Evolutionary conservation across 106 monocot species (phyloP).

Genomic region (Xerophyta viscosa): DNA sequence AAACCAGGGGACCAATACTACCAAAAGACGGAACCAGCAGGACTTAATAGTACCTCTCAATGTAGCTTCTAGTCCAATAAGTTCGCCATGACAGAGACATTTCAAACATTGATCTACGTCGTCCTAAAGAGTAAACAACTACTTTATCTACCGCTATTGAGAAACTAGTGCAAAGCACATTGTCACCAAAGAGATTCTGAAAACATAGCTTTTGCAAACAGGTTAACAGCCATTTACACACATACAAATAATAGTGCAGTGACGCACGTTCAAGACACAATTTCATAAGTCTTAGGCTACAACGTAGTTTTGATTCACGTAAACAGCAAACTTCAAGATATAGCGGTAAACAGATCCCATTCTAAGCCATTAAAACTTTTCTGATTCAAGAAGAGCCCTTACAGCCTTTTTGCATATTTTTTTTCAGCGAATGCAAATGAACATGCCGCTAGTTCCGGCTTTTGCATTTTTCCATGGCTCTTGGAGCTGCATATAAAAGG

Average conservation of each 20-base stretch:
- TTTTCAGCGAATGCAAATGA: not conserved
- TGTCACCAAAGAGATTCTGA: not conserved
- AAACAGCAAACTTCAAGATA: conserved; percentile 15
- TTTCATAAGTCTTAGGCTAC: conserved; percentile 1
- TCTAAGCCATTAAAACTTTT: conserved; percentile 7
- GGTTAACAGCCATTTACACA: conserved; percentile 20
- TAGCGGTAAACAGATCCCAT: conserved; percentile 4
- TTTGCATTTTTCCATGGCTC: conserved; percentile 47
- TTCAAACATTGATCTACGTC: too few species aligned
- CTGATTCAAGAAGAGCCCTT: conserved; percentile 1
- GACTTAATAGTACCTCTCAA: too few species aligned
- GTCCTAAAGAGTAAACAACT: too few species aligned
- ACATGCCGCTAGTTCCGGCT: conserved; percentile 20
- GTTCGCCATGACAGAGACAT: too few species aligned
- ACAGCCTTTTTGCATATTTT: conserved; percentile 6
- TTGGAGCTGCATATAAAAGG: not conserved
- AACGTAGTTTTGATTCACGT: not conserved
- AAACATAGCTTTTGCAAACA: conserved; percentile 13
- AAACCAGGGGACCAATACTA: too few species aligned
- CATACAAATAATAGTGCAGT: conserved; percentile 9
- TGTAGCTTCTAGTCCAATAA: too few species aligned
- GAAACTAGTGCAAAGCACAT: not conserved
- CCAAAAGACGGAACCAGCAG: too few species aligned
- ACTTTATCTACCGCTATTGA: not conserved
- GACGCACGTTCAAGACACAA: conserved; percentile 10